Percentiles rank a stretch among this genome's conserved stretches.
Evolutionary conservation across 2,329 filamentous ascomycete species (phyloP).

Genomic region (Fusarium staphyleae): DNA sequence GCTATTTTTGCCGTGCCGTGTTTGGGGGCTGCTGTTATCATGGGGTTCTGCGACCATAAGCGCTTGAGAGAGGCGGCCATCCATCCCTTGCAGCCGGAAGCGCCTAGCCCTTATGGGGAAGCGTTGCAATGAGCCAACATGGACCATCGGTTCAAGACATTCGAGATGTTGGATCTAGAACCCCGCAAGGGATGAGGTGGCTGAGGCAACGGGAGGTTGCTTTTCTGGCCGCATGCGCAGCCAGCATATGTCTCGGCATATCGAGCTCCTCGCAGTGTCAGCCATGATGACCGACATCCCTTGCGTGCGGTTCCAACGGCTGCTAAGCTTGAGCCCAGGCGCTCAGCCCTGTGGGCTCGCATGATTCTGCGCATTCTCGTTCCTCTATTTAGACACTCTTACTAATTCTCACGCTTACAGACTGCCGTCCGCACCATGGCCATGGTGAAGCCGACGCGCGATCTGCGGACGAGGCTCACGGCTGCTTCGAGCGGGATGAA

Average conservation of each 20-base stretch:
- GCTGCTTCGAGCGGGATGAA: conserved; percentile 76
- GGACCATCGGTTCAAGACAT: conserved; percentile 25
- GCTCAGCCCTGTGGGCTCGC: conserved; percentile 24
- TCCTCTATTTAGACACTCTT: conserved; percentile 12
- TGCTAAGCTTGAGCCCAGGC: conserved; percentile 16
- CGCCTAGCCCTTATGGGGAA: conserved; percentile 36
- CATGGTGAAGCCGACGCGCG: conserved; percentile 77
- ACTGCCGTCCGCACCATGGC: conserved; percentile 71
- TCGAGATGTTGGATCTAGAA: conserved; percentile 28
- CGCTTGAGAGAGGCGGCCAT: conserved; percentile 25
- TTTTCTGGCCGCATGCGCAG: conserved; percentile 29
- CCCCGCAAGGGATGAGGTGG: conserved; percentile 18
- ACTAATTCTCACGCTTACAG: conserved; percentile 50
- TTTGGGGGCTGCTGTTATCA: conserved; percentile 25
- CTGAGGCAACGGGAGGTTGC: conserved; percentile 16
- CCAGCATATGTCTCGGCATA: conserved; percentile 30
- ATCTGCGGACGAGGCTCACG: conserved; percentile 81
- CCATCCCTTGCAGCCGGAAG: conserved; percentile 35
- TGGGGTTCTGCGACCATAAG: conserved; percentile 37
- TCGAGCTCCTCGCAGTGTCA: conserved; percentile 24
- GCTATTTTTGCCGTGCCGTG: conserved; percentile 38
- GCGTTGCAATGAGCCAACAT: conserved; percentile 27
- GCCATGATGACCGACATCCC: conserved; percentile 33
- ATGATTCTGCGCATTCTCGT: conserved; percentile 7
- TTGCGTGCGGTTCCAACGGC: conserved; percentile 33